Conservation (phyloP, 1,139 yeast genomes). For the Magnusiomyces tetraspermus region DNA sequence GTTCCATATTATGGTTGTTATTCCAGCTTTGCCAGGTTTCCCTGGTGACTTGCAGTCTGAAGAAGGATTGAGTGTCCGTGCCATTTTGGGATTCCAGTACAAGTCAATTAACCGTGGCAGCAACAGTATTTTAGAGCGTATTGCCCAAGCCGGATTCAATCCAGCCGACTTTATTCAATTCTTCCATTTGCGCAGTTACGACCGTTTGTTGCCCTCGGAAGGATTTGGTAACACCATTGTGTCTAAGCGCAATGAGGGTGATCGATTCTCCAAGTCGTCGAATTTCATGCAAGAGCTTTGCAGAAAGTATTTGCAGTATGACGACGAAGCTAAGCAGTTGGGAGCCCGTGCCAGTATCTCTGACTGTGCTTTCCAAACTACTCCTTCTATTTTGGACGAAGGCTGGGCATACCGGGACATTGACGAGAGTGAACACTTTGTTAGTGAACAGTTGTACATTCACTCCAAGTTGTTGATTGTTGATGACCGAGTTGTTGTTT, state of each 20-base stretch:
- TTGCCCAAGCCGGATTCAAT: constrained; percentile 14
- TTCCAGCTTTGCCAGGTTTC: constrained; percentile 19
- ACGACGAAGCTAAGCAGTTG: neutral
- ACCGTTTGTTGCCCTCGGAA: constrained; percentile 13
- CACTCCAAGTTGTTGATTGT: constrained; percentile 19
- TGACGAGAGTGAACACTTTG: constrained; percentile 17
- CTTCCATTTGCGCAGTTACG: constrained; percentile 16
- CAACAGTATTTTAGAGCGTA: constrained; percentile 14
- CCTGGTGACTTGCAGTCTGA: constrained; percentile 17
- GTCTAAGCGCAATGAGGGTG: neutral
- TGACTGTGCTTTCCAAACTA: constrained; percentile 12
- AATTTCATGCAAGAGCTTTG: constrained; percentile 3
- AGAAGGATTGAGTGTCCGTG: constrained; percentile 17
- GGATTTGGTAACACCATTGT: neutral
- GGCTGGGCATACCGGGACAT: constrained; percentile 13
- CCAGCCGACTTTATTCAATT: constrained; percentile 17
- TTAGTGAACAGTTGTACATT: constrained; percentile 18
- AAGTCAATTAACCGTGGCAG: constrained; percentile 17
- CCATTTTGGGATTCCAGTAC: constrained; percentile 18
- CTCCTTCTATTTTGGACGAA: constrained; percentile 10
- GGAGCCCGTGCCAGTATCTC: constrained; percentile 12
- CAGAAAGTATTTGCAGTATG: constrained; percentile 6
- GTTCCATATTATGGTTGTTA: constrained; percentile 15
- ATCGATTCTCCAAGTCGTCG: constrained; percentile 11
- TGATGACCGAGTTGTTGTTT: constrained; percentile 16